Evolutionary conservation across 2,329 filamentous ascomycete genomes (phyloP).

Genomic region (Diplodia corticola): DNA sequence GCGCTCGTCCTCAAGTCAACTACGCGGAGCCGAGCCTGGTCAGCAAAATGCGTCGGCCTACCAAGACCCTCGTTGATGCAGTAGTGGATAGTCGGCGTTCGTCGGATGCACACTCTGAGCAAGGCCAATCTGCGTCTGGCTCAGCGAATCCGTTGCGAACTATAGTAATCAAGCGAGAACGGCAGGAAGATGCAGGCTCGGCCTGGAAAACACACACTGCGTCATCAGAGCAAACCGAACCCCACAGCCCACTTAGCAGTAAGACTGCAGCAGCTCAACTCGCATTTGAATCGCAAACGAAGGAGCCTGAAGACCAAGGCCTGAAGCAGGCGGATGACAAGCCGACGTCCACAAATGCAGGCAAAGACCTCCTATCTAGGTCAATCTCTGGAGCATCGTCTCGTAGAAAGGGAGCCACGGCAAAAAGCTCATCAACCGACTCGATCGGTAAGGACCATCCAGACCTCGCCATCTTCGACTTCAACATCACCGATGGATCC

Average conservation of each 20-base stretch:
- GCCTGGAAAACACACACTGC: conserved; percentile 34
- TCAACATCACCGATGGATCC: conserved; percentile 32
- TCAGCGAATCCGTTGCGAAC: conserved; percentile 20
- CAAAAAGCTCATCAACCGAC: conserved; percentile 15
- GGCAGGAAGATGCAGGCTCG: conserved; percentile 26
- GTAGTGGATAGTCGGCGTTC: conserved; percentile 30
- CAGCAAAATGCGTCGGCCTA: conserved; percentile 52
- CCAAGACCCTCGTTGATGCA: conserved; percentile 49
- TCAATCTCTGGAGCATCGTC: conserved; percentile 30
- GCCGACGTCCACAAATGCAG: conserved; percentile 35
- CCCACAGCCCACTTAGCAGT: conserved; percentile 39
- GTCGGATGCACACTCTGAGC: conserved; percentile 28
- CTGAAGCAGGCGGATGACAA: conserved; percentile 24
- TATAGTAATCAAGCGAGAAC: conserved; percentile 33
- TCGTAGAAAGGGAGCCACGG: conserved; percentile 27
- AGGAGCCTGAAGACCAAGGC: conserved; percentile 24
- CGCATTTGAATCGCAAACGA: conserved; percentile 26
- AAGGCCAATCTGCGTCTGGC: conserved; percentile 23
- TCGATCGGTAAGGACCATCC: conserved; percentile 28
- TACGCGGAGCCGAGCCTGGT: conserved; percentile 52
- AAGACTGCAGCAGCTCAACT: conserved; percentile 29
- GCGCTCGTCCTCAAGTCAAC: conserved; percentile 49
- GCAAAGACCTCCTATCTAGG: conserved; percentile 33
- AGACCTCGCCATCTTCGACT: conserved; percentile 41
- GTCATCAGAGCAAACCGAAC: conserved; percentile 22